Conservation (phyloP, 768 basidiomycete genomes). For the Tricholoma saponaceum region DNA sequence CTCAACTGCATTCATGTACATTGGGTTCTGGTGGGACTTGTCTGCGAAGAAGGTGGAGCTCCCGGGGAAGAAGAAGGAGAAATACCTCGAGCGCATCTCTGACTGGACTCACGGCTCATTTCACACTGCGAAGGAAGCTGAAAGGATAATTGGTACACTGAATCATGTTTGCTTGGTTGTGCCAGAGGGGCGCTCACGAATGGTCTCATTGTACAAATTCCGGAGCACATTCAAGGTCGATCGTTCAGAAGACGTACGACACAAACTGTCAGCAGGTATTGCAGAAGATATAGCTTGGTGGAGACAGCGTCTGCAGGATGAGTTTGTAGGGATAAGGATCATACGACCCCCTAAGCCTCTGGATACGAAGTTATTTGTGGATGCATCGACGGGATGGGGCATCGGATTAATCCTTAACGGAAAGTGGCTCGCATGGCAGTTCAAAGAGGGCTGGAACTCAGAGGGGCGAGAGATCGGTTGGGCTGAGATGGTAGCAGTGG, state of each 20-base stretch:
- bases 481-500: constrained; percentile 23
- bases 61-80: too few species aligned
- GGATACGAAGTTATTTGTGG: not conserved
- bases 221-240: not conserved
- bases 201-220: not conserved
- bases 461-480: constrained; percentile 19
- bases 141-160: too few species aligned
- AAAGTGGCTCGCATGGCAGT: constrained; percentile 9
- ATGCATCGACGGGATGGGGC: not conserved
- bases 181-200: not conserved
- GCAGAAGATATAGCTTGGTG: not conserved
- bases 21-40: too few species aligned
- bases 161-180: too few species aligned
- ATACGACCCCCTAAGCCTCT: not conserved
- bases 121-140: too few species aligned
- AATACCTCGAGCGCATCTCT: too few species aligned
- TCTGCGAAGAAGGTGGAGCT: too few species aligned
- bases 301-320: not conserved
- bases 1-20: too few species aligned
- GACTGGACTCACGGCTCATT: too few species aligned
- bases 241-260: not conserved
- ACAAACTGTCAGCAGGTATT: not conserved
- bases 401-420: not conserved
- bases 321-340: not conserved
- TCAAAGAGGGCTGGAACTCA: constrained; percentile 11